Conservation (phyloP, 345 rosid genomes). For the Trapa bicornis region DNA sequence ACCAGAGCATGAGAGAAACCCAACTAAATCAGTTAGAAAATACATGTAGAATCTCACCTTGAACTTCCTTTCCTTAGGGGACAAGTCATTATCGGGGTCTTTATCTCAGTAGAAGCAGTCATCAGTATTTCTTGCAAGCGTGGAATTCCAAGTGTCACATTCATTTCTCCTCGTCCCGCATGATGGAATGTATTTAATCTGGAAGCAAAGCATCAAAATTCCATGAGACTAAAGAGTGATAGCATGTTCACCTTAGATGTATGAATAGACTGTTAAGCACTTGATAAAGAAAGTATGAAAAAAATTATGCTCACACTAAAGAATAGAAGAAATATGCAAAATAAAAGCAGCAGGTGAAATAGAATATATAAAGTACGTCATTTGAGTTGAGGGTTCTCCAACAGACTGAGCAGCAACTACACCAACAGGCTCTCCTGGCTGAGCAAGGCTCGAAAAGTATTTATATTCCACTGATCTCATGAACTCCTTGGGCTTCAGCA, state of each 20-base stretch:
- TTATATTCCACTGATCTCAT: slow-evolving; percentile 54
- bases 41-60: slow-evolving; percentile 32
- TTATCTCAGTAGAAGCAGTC: slow-evolving; percentile 71
- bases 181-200: slow-evolving; percentile 98
- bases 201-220: slow-evolving; percentile 12
- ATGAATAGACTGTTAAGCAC: background rate
- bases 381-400: slow-evolving; percentile 99
- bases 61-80: slow-evolving; percentile 58
- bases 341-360: background rate
- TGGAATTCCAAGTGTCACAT: slow-evolving; percentile 94
- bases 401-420: slow-evolving; percentile 98
- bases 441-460: slow-evolving; percentile 77
- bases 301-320: background rate
- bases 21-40: background rate
- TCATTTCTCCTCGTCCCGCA: slow-evolving; percentile 99
- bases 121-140: slow-evolving; percentile 94
- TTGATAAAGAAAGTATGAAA: background rate
- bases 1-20: background rate
- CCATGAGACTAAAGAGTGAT: slow-evolving; percentile 2
- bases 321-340: background rate
- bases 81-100: slow-evolving; percentile 90
- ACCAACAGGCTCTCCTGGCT: slow-evolving; percentile 98
- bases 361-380: slow-evolving; percentile 62
- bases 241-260: background rate
- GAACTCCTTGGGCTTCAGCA: slow-evolving; percentile 35